phyloP scores from a whole-genome alignment of 495 filamentous ascomycete species.

The Hyphodiscus hymeniophilus region DNA sequence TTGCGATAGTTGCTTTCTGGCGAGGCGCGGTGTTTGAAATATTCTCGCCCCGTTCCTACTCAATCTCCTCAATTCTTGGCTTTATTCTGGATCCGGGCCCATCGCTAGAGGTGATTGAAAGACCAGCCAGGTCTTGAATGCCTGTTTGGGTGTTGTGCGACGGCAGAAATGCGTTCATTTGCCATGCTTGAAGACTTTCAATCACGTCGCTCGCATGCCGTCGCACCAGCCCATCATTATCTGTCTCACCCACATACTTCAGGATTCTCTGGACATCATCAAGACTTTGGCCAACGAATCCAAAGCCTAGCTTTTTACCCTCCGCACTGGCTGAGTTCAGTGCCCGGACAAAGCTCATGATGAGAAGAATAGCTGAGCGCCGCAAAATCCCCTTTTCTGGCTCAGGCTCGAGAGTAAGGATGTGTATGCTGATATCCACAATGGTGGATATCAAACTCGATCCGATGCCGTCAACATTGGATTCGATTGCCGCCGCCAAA shows the following conservation, averaged over 20 bases:
- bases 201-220: slow-evolving; percentile 62
- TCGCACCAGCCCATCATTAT: slow-evolving; percentile 64
- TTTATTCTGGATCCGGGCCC: background rate
- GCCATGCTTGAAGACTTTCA: slow-evolving; percentile 66
- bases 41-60: background rate
- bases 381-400: slow-evolving; percentile 63
- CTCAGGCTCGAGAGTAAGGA: slow-evolving; percentile 56
- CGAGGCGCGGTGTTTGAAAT: no score
- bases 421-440: slow-evolving; percentile 57
- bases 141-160: slow-evolving; percentile 16
- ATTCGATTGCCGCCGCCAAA: slow-evolving; percentile 56
- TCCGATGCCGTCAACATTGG: slow-evolving; percentile 54
- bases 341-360: slow-evolving; percentile 58
- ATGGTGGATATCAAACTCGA: slow-evolving; percentile 43
- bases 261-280: slow-evolving; percentile 56
- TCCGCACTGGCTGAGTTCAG: slow-evolving; percentile 49
- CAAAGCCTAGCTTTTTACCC: slow-evolving; percentile 47
- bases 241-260: slow-evolving; percentile 55
- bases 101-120: slow-evolving; percentile 27
- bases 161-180: slow-evolving; percentile 41
- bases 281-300: slow-evolving; percentile 52
- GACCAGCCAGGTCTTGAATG: slow-evolving; percentile 33
- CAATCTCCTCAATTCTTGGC: slow-evolving; percentile 11
- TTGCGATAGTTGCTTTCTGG: no score
- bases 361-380: slow-evolving; percentile 60